A percentile compares a stretch with the other conserved stretches of the same genome.
These are phyloP conservation scores for Beauveria scarabaeidicola DNA, from an alignment of 2,329 filamentous ascomycete genomes.

Conservation along the genomic window DNA sequence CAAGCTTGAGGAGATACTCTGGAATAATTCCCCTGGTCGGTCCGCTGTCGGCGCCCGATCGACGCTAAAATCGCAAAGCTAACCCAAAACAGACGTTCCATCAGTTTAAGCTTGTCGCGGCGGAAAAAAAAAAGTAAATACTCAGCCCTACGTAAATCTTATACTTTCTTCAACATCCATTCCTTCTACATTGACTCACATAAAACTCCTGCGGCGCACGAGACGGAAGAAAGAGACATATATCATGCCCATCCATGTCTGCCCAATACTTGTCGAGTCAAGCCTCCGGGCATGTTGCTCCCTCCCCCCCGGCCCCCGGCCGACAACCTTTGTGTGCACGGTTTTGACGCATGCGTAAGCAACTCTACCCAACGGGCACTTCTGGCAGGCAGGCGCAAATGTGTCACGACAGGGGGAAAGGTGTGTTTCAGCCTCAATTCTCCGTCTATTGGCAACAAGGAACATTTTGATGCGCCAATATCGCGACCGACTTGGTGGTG, in stretches of 20 bases:
- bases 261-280: no score
- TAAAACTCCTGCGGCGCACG: background rate
- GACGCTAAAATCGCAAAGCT: constrained; percentile 11
- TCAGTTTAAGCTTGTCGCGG: background rate
- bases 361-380: no score
- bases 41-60: background rate
- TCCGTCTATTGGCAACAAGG: no score
- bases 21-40: background rate
- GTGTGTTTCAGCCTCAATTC: no score
- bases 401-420: no score
- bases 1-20: background rate
- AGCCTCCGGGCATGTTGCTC: no score
- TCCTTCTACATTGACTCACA: background rate
- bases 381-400: no score
- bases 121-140: background rate
- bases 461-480: no score
- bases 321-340: no score
- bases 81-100: background rate
- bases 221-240: background rate
- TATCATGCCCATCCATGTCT: no score
- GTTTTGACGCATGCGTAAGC: no score
- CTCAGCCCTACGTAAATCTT: constrained; percentile 3
- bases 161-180: background rate
- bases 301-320: no score
- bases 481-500: background rate